Conservation (phyloP, 768 basidiomycete genomes). For the Mycena crocata region DNA sequence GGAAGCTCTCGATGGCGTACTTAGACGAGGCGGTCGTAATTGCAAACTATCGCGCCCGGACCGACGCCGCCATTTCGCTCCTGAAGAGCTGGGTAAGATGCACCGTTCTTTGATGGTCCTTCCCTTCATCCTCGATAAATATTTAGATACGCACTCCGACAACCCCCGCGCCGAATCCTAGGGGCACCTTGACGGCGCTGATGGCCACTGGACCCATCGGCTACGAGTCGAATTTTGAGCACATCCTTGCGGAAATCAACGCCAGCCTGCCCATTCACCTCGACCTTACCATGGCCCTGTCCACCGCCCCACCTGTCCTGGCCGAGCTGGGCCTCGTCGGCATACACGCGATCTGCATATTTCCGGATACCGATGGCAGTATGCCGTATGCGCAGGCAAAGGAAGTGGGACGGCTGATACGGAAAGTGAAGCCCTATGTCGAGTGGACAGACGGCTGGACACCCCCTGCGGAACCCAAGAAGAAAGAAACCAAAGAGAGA, state of each 20-base stretch:
- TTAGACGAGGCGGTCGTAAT: slow-evolving; percentile 18
- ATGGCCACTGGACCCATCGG: background rate
- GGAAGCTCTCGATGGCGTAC: background rate
- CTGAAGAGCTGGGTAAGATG: slow-evolving; percentile 16
- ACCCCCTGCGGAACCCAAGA: too few relatives aligned
- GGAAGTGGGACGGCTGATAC: slow-evolving; percentile 9
- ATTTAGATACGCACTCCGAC: background rate
- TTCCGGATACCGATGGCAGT: background rate
- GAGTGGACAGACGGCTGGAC: too few relatives aligned
- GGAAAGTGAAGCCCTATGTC: slow-evolving; percentile 11
- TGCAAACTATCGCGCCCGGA: slow-evolving; percentile 21
- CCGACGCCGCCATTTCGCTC: slow-evolving; percentile 7
- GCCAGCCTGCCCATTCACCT: background rate
- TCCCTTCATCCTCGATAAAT: background rate
- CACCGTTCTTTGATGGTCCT: background rate
- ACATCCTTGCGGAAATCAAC: background rate
- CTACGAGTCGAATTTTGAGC: too few relatives aligned
- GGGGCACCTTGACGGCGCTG: background rate
- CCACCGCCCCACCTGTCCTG: background rate
- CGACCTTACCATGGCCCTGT: background rate
- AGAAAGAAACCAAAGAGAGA: too few relatives aligned
- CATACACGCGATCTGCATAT: background rate
- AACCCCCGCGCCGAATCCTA: background rate
- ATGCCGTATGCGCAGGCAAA: background rate
- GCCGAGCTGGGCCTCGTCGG: slow-evolving; percentile 6